Base-by-base conservation (phyloP, 768 basidiomycete species). In the Lentinula sp. region DNA sequence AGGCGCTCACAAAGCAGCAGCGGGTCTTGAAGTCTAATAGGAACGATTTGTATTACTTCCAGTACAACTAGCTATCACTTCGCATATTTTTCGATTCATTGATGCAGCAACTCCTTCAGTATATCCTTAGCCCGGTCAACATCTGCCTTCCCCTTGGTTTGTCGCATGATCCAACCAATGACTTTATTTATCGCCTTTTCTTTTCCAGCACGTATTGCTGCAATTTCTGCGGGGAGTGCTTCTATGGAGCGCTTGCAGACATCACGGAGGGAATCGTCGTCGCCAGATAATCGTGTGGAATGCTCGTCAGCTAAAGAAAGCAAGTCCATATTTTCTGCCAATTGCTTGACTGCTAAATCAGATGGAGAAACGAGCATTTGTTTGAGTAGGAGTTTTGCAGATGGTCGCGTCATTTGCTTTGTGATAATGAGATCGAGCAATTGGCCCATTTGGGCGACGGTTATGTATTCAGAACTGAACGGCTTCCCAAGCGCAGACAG, bases 131-230 rank as follows among this genome's bases (percentile, higher is more conserved):
- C 84, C 31, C 75, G 75, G 60, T 79, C 77, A 0, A 93, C 90
- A 72, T 96, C 87, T 13, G 88, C 92, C 49, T 84, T 80, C 15
- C 96, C 96, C 61, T 83, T 77, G 64, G 86, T 91, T 54, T 81
- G 71, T 71, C 86, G 88, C 91, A 98, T 95, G 32, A 96, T 91
- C 66, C 83, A 79, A 0, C 95, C 95, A 1, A 95, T 78, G 48
- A 98, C 78, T 63, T 88, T 87, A 75, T 90, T 90, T 42, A 95
- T 65, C 5, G 92, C 92, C 62, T 87, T 89, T n/a, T 73, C 73
- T 57, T 89, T 88, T 0, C 95, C 95, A 16, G 75, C 75, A 15
- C 81, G 80, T 42, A 88, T 80, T 16, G 84, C 87, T 4, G 79
- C 78, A 2, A 80, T 85, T 68, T 93, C 90, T 43, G 77, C 73